Conservation (phyloP, 1,284 basidiomycete genomes). For the Melanopsichium pennsylvanicum region DNA sequence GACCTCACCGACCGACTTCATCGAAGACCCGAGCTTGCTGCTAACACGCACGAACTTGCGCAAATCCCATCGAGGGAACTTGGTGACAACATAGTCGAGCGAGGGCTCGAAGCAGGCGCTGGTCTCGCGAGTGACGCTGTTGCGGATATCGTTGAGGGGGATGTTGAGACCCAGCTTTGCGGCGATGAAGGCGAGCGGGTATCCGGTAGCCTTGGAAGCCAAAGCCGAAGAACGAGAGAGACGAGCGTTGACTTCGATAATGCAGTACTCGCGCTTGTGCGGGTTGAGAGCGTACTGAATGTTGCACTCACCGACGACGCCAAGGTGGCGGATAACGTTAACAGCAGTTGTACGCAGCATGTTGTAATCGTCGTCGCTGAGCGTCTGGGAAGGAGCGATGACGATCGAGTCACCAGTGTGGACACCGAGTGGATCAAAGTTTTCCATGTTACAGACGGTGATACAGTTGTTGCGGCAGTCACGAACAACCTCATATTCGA, state of each 20-base stretch:
- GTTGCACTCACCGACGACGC: slow-evolving; percentile 97
- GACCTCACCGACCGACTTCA: slow-evolving; percentile 99
- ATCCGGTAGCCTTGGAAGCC: slow-evolving; percentile 97
- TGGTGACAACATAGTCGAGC: slow-evolving; percentile 95
- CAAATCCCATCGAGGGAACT: slow-evolving; percentile 98
- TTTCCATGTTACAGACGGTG: slow-evolving; percentile 99
- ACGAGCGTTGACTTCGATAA: slow-evolving; percentile 99
- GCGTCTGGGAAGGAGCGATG: slow-evolving; percentile 94
- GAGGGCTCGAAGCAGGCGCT: slow-evolving; percentile 97
- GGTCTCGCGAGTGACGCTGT: slow-evolving; percentile 94
- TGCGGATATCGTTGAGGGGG: slow-evolving; percentile 96
- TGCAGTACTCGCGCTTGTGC: slow-evolving; percentile 92
- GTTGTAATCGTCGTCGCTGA: slow-evolving; percentile 88
- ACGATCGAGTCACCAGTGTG: slow-evolving; percentile 99
- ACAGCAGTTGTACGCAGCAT: slow-evolving; percentile 98
- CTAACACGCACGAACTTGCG: slow-evolving; percentile 82
- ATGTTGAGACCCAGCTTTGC: slow-evolving; percentile 97
- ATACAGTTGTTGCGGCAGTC: slow-evolving; percentile 98
- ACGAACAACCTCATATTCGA: slow-evolving; percentile 98
- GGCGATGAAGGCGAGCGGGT: slow-evolving; percentile 97
- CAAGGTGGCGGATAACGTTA: slow-evolving; percentile 96
- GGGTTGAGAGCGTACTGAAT: slow-evolving; percentile 99
- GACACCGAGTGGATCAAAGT: slow-evolving; percentile 97
- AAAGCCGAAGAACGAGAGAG: slow-evolving; percentile 96
- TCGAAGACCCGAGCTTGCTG: slow-evolving; percentile 60